Base-by-base conservation (phyloP, 164 flowering plant genomes). In the Saururus chinensis region DNA sequence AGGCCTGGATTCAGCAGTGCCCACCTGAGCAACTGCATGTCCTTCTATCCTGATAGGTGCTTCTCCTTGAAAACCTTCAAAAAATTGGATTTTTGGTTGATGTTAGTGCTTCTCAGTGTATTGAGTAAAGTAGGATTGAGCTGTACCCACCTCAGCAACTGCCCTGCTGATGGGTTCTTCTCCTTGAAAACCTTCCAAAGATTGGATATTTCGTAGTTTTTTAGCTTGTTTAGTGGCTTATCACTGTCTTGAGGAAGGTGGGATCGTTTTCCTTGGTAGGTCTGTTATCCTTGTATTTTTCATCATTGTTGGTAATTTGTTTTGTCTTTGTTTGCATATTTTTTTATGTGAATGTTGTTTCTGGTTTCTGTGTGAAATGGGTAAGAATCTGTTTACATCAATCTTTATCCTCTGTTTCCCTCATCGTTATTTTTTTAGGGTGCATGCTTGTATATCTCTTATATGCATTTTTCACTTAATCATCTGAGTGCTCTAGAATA, bases 31-130 rank as follows among this genome's bases (percentile, higher is more conserved):
- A 66, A 42, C 42, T 52, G 51, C n/a, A n/a, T n/a, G n/a, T n/a
- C n/a, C n/a, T n/a, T n/a, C n/a, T 26, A 53, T 58, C 52, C 66
- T 68, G 63, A 68, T 64, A 42, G 65, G 69, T 68, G 60, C 57
- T 58, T 57, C 40, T 56, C 59, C 40, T 56, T 14, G 17, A 23
- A 51, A 51, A 19, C 52, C 57, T 62, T 60, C 24, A 17, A 55
- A 4, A 63, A 10, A 19, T n/a, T 57, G 17, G 17, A 4, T 49
- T 58, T 63, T 61, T 35, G 48, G 16, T 12, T 37, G 16, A 23
- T 14, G 20, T 16, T 45, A 9, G 35, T 35, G 23, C 42, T 22
- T n/a, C 13, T 35, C 20, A 48, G 4, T 37, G 16, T 12, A 30
- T 16, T 45, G 11, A 51, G 37, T 10, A 20, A 12, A 51, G 37